These are phyloP conservation scores for Daldinia loculata DNA, from an alignment of 495 filamentous ascomycete species.

Conservation along the genomic window DNA sequence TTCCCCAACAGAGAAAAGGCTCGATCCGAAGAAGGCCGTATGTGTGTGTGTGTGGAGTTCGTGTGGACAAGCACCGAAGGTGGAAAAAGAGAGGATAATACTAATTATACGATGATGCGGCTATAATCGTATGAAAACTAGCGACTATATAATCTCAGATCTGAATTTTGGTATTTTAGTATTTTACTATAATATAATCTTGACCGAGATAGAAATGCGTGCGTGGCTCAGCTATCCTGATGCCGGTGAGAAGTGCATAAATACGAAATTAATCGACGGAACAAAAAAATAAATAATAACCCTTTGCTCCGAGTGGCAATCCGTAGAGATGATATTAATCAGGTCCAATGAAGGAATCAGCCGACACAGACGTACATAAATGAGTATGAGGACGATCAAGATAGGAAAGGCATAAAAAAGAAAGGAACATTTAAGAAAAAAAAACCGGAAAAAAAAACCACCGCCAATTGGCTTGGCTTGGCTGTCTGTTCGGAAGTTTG, in stretches of 20 bases:
- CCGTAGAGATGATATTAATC: slow-evolving; percentile 29
- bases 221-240: neutral
- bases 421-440: neutral
- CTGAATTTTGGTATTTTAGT: neutral
- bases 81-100: neutral
- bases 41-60: slow-evolving; percentile 29
- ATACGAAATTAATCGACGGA: slow-evolving; percentile 5
- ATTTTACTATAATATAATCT: neutral
- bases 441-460: slow-evolving; percentile 10
- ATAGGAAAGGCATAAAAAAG: slow-evolving; percentile 14
- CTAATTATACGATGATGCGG: slow-evolving; percentile 25
- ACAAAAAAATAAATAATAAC: slow-evolving; percentile 3
- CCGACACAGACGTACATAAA: slow-evolving; percentile 31
- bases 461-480: slow-evolving; percentile 36
- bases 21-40: slow-evolving; percentile 28
- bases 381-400: slow-evolving; percentile 26
- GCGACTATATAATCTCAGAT: neutral
- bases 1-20: slow-evolving; percentile 34
- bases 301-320: slow-evolving; percentile 34
- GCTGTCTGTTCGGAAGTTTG: slow-evolving; percentile 34
- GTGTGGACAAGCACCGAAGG: slow-evolving; percentile 15
- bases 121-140: slow-evolving; percentile 8
- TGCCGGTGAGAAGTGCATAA: slow-evolving; percentile 7
- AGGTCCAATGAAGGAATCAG: slow-evolving; percentile 32
- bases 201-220: neutral